Evolutionary conservation across 371 early-diverging fungal species (phyloP), one percentile per base, ranked within the genome.

Genomic region (Umbelopsis sp.): DNA sequence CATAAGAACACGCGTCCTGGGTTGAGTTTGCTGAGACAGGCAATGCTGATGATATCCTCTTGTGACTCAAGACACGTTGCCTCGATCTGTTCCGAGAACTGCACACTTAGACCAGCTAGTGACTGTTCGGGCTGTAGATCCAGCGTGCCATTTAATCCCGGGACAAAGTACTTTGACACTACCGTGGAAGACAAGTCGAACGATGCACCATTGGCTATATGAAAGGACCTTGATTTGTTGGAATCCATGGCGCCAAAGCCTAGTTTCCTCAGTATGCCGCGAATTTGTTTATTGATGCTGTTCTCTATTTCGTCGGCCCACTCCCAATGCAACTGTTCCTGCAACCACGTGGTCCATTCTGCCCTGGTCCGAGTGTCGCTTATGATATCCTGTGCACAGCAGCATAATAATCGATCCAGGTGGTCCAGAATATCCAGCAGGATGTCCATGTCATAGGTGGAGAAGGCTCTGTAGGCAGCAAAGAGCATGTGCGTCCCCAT

Each of bases 371-470:
- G 37, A 18, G 57, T 18, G 18, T 57, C 57, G n/a, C 57, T 35
- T 7, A 32, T 57, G 5, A 57, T 57, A 57, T 57, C 57, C 4
- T 57, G 57, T 8, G 57, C 57, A 35, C 57, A 35, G 35, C 57
- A 57, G 35, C 57, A 57, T 35, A 57, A 29, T 18, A 57, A 35
- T 18, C 57, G 57, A 35, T 57, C 57, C 4, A 57, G 57, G 35
- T 57, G 57, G 14, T 57, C 57, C 8, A 57, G 57, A 35, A 57
- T 57, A 57, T 35, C 57, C 10, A 57, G 16, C 29, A 57, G 35
- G 18, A 57, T 35, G n/a, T 57, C 57, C 57, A 57, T 57, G 18
- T 57, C 57, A 35, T 57, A 57, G 29, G 57, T 57, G 57, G 57
- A 35, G 35, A 57, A 57, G 22, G 57, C 57, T 57, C 57, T 29